Percentiles rank a stretch among this genome's conserved stretches.
phyloP scores from a whole-genome alignment of 2,329 filamentous ascomycete species.

The Ampelomyces quisqualis region DNA sequence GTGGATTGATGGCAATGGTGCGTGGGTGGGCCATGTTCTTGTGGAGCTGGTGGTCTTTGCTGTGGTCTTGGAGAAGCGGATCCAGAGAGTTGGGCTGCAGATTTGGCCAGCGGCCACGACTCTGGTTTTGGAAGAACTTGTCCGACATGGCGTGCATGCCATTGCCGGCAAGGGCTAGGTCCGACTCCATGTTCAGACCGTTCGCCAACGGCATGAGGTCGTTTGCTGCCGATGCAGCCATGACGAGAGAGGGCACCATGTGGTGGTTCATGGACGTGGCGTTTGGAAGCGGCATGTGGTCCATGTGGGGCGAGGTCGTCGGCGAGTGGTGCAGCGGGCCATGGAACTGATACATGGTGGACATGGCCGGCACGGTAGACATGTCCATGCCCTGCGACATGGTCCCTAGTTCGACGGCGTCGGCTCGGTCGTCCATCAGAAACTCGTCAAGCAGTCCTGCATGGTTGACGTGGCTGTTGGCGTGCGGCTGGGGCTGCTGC shows the following conservation, averaged over 20 bases:
- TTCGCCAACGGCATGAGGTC: constrained; percentile 43
- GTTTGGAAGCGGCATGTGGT: constrained; percentile 31
- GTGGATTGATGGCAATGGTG: constrained; percentile 43
- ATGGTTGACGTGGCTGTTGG: constrained; percentile 21
- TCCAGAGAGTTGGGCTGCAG: constrained; percentile 35
- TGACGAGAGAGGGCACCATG: constrained; percentile 43
- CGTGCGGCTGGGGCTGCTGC: constrained; percentile 28
- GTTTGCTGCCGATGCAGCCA: constrained; percentile 45
- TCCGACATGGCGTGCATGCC: constrained; percentile 34
- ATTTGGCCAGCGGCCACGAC: constrained; percentile 35
- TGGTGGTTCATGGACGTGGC: constrained; percentile 36
- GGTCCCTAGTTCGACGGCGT: constrained; percentile 25
- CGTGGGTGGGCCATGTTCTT: constrained; percentile 34
- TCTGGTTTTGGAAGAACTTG: constrained; percentile 38
- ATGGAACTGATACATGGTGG: constrained; percentile 44
- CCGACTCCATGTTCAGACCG: constrained; percentile 39
- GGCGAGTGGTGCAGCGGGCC: constrained; percentile 41
- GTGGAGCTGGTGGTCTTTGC: constrained; percentile 26
- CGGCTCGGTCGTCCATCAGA: constrained; percentile 41
- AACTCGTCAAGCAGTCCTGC: constrained; percentile 41
- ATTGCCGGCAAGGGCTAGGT: constrained; percentile 31
- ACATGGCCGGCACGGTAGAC: constrained; percentile 36
- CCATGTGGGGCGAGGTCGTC: constrained; percentile 38
- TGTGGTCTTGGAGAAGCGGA: constrained; percentile 39
- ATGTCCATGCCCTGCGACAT: constrained; percentile 37